These are phyloP conservation scores for Fusarium penzigii DNA, from an alignment of 2,329 filamentous ascomycete genomes.

Conservation along the genomic window DNA sequence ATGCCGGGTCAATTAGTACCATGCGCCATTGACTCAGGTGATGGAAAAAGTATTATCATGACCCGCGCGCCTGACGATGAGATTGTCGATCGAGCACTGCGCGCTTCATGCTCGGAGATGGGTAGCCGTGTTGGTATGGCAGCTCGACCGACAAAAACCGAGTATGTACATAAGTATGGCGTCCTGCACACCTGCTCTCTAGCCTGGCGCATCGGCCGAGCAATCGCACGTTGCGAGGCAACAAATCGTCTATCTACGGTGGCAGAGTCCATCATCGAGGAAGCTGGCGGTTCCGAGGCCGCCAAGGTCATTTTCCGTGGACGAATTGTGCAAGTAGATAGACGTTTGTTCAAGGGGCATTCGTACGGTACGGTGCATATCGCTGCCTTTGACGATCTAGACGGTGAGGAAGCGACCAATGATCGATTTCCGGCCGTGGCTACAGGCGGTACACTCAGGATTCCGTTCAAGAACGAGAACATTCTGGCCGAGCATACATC, in stretches of 20 bases:
- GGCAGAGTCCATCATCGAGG: constrained; percentile 37
- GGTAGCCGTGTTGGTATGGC: constrained; percentile 35
- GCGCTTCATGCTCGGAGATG: constrained; percentile 26
- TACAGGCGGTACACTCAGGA: constrained; percentile 35
- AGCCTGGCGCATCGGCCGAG: constrained; percentile 50
- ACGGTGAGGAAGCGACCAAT: constrained; percentile 25
- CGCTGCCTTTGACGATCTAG: constrained; percentile 37
- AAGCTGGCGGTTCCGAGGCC: constrained; percentile 36
- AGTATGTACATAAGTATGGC: constrained; percentile 18
- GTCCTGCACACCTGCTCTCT: constrained; percentile 40
- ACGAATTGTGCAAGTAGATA: constrained; percentile 32
- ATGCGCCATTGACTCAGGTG: too few species aligned
- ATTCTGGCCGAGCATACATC: constrained; percentile 27
- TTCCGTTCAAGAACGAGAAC: constrained; percentile 61
- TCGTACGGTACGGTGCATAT: constrained; percentile 38
- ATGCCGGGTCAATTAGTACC: too few species aligned
- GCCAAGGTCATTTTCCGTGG: constrained; percentile 29
- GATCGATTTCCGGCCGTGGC: constrained; percentile 3
- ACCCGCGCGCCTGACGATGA: constrained; percentile 29
- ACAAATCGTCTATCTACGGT: constrained; percentile 42
- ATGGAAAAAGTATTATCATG: background rate
- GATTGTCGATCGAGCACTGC: constrained; percentile 15
- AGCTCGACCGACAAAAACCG: constrained; percentile 31
- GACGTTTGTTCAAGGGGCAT: constrained; percentile 47
- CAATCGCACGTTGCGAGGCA: constrained; percentile 31